A percentile compares a stretch with the other conserved stretches of the same genome.
Conservation (phyloP, 306 rosid genomes). For the cucumber (Cucumis sativus) region Cucumber_9930_V3 NC_026659.2:10505001-10505500, state of each 20-base stretch:
- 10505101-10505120: neutral
- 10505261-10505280: too few species aligned
- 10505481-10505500: neutral
- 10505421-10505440: neutral
- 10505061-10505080: neutral
- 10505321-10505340: neutral
- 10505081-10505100: neutral
- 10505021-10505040: too few species aligned
- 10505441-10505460: neutral
- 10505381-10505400: neutral
- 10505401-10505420: neutral
- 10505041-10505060: too few species aligned
- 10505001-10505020: too few species aligned
- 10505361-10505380: neutral
- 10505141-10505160: too few species aligned
- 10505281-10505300: too few species aligned
- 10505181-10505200: too few species aligned
- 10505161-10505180: too few species aligned
- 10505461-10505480: constrained; percentile 28
- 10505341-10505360: neutral
- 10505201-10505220: too few species aligned
- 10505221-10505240: too few species aligned
- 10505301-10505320: too few species aligned
- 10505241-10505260: too few species aligned
- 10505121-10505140: neutral